Percentiles rank a stretch among this genome's conserved stretches.
These are phyloP conservation scores for Cryoendolithus antarcticus DNA, from an alignment of 2,329 filamentous ascomycete species.

Conservation along the genomic window DNA sequence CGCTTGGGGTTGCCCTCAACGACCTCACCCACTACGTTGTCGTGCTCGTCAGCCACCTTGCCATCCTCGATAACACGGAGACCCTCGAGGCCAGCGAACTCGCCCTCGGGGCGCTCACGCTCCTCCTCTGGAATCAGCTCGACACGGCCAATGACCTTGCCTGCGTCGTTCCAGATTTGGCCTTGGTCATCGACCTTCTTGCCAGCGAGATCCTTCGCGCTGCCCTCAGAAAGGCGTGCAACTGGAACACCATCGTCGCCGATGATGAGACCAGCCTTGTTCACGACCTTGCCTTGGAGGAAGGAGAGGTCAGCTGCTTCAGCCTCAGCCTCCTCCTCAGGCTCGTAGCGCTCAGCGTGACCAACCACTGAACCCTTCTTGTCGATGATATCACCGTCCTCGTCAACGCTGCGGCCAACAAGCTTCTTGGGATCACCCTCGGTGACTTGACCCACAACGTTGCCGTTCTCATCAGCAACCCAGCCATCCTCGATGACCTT, in stretches of 20 bases:
- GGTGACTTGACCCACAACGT: constrained; percentile 36
- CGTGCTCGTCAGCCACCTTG: constrained; percentile 38
- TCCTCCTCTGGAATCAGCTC: constrained; percentile 58
- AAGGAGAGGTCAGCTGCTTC: constrained; percentile 32
- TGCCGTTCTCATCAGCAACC: constrained; percentile 39
- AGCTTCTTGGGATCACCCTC: constrained; percentile 41
- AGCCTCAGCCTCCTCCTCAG: constrained; percentile 36
- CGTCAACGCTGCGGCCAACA: constrained; percentile 37
- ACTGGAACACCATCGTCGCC: constrained; percentile 39
- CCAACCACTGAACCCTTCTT: constrained; percentile 42
- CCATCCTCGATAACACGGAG: constrained; percentile 36
- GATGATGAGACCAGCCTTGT: constrained; percentile 40
- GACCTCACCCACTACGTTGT: constrained; percentile 40
- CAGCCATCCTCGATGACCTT: constrained; percentile 37
- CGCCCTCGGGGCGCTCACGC: constrained; percentile 39
- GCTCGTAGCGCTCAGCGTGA: constrained; percentile 44
- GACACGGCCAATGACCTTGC: constrained; percentile 55
- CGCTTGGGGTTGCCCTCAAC: constrained; percentile 48
- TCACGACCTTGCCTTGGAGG: constrained; percentile 35
- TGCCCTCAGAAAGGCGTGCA: constrained; percentile 56
- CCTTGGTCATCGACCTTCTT: constrained; percentile 61
- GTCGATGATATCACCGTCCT: constrained; percentile 41
- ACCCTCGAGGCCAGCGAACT: constrained; percentile 37
- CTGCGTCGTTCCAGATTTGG: constrained; percentile 60
- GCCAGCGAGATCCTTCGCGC: constrained; percentile 50